Base-by-base conservation (phyloP, 805 yeast genomes). In the Candida gorgasii region DNA sequence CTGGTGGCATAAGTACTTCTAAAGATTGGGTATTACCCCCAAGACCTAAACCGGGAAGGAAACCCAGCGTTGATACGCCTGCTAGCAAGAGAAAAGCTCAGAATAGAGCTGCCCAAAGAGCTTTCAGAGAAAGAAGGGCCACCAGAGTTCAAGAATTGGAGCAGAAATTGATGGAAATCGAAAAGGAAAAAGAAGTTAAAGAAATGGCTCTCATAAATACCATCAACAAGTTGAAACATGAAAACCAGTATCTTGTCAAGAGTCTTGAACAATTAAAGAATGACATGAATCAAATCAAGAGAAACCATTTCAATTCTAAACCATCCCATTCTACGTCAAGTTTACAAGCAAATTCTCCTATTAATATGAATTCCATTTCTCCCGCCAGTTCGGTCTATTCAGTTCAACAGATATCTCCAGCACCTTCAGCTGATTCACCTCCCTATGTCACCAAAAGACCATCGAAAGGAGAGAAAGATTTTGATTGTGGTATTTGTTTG, bases 81-180 rank as follows among this genome's bases (percentile, higher is more conserved):
- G 89, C 90, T 0, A 80, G 84, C 16, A 86, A 87, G 61, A 69
- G 96, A 41, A 88, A 88, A 62, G 95, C 95, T 3, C 97, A 86
- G 62, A 89, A 89, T 59, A 69, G 97, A 45, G 95, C 93, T n/a
- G 96, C 97, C 16, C 95, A 90, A 69, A 59, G 96, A 44, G 95
- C 97, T 2, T 87, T 88, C 66, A 69, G 97, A 50, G 95, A 89
- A 60, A 73, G 96, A 50, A 69, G 95, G 53, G 95, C 96, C 14
- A 85, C 86, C 23, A 67, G 89, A 39, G 87, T 89, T 6, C 80
- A 80, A 45, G 95, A 86, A 57, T 69, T 90, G 42, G 96, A 88
- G 59, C 78, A 75, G 39, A 80, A 79, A 61, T 72, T 84, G 43
- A 67, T 75, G 57, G 86, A 78, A 54, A 74, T 82, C 40, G 92